Evolutionary conservation across 1,139 yeast species (phyloP), one percentile per base, ranked within the genome.

Genomic region (Yamadazyma songkhlaensis): DNA sequence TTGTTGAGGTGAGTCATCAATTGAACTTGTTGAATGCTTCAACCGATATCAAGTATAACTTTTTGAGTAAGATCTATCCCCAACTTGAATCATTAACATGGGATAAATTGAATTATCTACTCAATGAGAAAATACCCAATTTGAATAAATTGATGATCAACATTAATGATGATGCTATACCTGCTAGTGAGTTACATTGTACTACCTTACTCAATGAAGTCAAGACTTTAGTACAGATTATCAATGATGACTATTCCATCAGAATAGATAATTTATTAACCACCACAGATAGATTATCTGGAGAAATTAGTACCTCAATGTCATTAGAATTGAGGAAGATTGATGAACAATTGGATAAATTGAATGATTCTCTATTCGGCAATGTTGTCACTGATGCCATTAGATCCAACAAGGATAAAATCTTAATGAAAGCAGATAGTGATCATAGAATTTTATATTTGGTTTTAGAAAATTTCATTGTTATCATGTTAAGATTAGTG

Each of bases 291-390:
- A 68, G 95, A 44, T 74, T 86, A 15, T 76, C 84, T 40, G 85
- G 92, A 46, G 95, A 86, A 53, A 83, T 88, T 43, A 86, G 84
- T 57, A 88, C 96, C 0, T 83, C 94, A 1, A 63, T 87, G 36
- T 78, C 89, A 23, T 62, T 87, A 37, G 87, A 85, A 49, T 64
- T 86, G 29, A 67, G 95, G 40, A 77, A 80, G 44, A 65, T 85
- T n/a, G 76, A 76, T 36, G 95, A 86, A 53, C 72, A 80, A 35
- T 64, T 82, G 21, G 95, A 84, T 42, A 72, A 71, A 32, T 62
- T 82, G 35, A 73, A 74, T 39, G 45, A 49, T 3, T 60, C 69
- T 7, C 47, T 68, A 12, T 62, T 63, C 40, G 56, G 60, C 8
- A 53, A 50, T 42, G 43, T 50, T 39, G 64, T 67, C 3, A 58